Evolutionary conservation across 192 early-diverging fungal genomes (phyloP), one percentile per base, ranked within the genome.

Genomic region (Linnemannia elongata): DNA sequence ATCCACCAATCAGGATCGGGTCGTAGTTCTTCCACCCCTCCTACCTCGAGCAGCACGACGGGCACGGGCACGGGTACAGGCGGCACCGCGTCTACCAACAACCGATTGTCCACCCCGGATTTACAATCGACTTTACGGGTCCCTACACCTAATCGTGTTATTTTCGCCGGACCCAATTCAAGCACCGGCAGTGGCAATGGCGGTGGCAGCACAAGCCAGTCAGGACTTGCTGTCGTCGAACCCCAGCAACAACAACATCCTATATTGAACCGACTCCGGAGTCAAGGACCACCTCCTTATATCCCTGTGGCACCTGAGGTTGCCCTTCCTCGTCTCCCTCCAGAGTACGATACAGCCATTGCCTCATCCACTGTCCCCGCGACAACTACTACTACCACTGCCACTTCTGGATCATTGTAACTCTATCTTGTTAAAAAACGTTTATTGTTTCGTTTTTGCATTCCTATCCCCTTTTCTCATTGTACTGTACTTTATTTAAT

Each of bases 231-330:
- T 1, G 27, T 35, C 1, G 4, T 63, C 24, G 24, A 8, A 33
- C 30, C 10, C n/a, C n/a, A 57, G 3, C 55, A 57, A 57, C 52
- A 54, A 22, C 60, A 66, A 17, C 76, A 77, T 8, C 82, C 82
- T 7, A 35, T 73, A 3, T 22, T 83, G 20, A 74, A 69, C 44
- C 76, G 82, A 30, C 70, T 83, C 36, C 82, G 82, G 30, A 83
- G 82, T 39, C 60, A 74, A 60, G 82, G 82, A 30, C 82, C 82
- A 27, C 82, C 82, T 3, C 82, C 82, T 4, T 83, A 83, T 78
- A 55, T 78, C 45, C 76, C 82, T 27, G n/a, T 78, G 76, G 27
- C 82, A 12, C 76, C 82, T 15, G 82, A 83, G 36, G 76, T 74
- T 35, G 45, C 76, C 15, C 41, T 45, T 1, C 76, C 82, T 8